Percentiles rank a stretch among this genome's conserved stretches.
Conservation (phyloP, 2,329 filamentous ascomycete genomes). For the Dothistroma septosporum region DNA sequence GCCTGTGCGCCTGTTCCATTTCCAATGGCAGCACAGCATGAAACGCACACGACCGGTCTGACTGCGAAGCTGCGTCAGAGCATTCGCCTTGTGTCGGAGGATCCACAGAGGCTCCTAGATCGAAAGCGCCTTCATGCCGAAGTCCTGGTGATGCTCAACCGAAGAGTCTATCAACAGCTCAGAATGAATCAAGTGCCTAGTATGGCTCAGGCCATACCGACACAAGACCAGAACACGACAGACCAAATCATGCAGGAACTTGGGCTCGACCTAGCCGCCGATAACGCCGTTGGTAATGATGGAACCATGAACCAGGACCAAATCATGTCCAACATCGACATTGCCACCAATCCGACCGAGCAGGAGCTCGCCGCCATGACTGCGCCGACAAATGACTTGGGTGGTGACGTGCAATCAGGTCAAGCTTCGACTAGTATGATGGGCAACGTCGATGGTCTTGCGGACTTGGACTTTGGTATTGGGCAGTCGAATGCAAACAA, state of each 20-base stretch:
- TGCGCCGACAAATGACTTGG: conserved; percentile 24
- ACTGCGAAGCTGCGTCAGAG: conserved; percentile 20
- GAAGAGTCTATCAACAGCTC: conserved; percentile 33
- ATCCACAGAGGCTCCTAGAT: conserved; percentile 54
- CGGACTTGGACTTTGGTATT: conserved; percentile 15
- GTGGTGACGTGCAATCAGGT: neutral
- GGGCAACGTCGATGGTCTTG: conserved; percentile 16
- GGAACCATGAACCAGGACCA: conserved; percentile 12
- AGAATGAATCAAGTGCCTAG: conserved; percentile 59
- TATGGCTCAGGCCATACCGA: conserved; percentile 26
- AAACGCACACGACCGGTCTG: conserved; percentile 40
- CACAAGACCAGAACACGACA: conserved; percentile 17
- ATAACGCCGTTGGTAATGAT: conserved; percentile 12
- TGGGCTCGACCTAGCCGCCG: conserved; percentile 25
- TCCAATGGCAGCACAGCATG: conserved; percentile 24
- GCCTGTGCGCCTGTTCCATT: conserved; percentile 59
- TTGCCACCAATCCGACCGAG: conserved; percentile 15
- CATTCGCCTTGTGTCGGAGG: conserved; percentile 47
- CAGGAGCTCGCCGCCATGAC: conserved; percentile 25
- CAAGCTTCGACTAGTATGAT: neutral
- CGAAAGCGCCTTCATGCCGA: conserved; percentile 55
- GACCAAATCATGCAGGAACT: conserved; percentile 37
- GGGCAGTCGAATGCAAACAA: conserved; percentile 25
- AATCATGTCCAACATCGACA: conserved; percentile 20
- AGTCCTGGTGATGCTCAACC: conserved; percentile 36